Percentiles rank a stretch among this genome's conserved stretches.
Conservation (phyloP, 352 stramenopile genomes). For the Phytophthora pini region DNA sequence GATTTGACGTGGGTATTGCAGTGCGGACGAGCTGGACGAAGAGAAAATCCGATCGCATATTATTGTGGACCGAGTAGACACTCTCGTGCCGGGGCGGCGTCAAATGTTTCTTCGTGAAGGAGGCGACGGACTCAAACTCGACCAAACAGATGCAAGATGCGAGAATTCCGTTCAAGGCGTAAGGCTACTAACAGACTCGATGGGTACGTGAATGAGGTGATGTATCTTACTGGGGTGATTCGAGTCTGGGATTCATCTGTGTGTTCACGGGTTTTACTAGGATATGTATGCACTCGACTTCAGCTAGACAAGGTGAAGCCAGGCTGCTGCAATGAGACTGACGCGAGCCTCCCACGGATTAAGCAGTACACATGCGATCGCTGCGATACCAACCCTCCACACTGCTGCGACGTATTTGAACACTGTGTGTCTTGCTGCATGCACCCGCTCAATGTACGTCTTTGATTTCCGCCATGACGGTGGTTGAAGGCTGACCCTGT, state of each 20-base stretch:
- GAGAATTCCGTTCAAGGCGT: slow-evolving; percentile 66
- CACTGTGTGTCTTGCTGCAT: slow-evolving; percentile 85
- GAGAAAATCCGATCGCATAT: slow-evolving; percentile 67
- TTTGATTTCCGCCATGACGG: slow-evolving; percentile 1
- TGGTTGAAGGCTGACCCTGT: not conserved
- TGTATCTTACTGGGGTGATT: not conserved
- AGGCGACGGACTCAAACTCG: slow-evolving; percentile 52
- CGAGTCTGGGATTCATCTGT: not conserved
- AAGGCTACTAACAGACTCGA: slow-evolving; percentile 59
- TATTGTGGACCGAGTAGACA: slow-evolving; percentile 53
- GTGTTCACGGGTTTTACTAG: slow-evolving; percentile 17
- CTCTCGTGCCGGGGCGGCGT: slow-evolving; percentile 33
- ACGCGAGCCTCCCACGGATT: slow-evolving; percentile 54
- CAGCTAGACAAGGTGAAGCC: slow-evolving; percentile 46
- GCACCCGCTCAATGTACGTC: slow-evolving; percentile 71
- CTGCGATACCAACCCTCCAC: slow-evolving; percentile 70
- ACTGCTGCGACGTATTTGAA: slow-evolving; percentile 75
- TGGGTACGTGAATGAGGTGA: slow-evolving; percentile 32
- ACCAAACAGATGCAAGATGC: slow-evolving; percentile 44
- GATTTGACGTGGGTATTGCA: slow-evolving; percentile 17
- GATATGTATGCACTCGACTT: slow-evolving; percentile 56
- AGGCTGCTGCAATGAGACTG: slow-evolving; percentile 71
- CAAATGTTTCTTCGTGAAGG: slow-evolving; percentile 57
- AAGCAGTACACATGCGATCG: slow-evolving; percentile 68
- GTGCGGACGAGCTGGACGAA: slow-evolving; percentile 57